Evolutionary conservation across 257 asterid species (phyloP).

Genomic region (Gentiana straminea): DNA sequence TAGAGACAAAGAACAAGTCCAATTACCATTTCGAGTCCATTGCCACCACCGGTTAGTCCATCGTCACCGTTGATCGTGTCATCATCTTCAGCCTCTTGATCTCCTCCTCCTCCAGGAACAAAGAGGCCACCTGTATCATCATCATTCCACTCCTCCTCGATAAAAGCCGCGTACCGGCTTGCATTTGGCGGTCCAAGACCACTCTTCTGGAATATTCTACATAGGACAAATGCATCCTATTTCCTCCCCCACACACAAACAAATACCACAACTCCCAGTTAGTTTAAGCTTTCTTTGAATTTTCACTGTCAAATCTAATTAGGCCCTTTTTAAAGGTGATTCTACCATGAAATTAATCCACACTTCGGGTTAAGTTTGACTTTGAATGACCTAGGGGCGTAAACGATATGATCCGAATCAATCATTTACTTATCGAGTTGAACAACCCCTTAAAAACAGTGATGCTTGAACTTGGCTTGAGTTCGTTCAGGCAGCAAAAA

Average conservation of each 20-base stretch:
- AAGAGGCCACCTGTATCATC: slow-evolving; percentile 23
- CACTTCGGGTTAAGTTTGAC: no score
- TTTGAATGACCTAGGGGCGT: slow-evolving; percentile 3
- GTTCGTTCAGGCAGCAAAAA: no score
- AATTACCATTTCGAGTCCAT: slow-evolving; percentile 48
- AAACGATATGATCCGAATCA: no score
- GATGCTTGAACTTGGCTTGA: no score
- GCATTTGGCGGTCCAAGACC: slow-evolving; percentile 97
- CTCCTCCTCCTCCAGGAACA: slow-evolving; percentile 42
- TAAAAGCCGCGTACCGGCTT: slow-evolving; percentile 87
- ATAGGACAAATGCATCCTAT: slow-evolving; percentile 87
- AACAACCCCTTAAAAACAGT: no score
- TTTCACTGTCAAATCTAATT: no score
- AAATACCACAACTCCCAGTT: slow-evolving; percentile 15
- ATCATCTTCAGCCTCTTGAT: slow-evolving; percentile 12
- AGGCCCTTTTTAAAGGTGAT: no score
- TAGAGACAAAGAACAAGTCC: neutral
- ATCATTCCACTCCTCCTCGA: slow-evolving; percentile 96
- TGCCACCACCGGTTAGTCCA: slow-evolving; percentile 31
- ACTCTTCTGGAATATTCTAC: slow-evolving; percentile 93
- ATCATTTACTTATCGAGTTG: no score
- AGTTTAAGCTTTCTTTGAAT: slow-evolving; percentile 18
- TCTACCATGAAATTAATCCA: no score
- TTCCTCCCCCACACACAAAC: slow-evolving; percentile 26
- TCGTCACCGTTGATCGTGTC: slow-evolving; percentile 63